Base-by-base conservation (phyloP, 768 basidiomycete species). In the Lactarius hatsudake region DNA sequence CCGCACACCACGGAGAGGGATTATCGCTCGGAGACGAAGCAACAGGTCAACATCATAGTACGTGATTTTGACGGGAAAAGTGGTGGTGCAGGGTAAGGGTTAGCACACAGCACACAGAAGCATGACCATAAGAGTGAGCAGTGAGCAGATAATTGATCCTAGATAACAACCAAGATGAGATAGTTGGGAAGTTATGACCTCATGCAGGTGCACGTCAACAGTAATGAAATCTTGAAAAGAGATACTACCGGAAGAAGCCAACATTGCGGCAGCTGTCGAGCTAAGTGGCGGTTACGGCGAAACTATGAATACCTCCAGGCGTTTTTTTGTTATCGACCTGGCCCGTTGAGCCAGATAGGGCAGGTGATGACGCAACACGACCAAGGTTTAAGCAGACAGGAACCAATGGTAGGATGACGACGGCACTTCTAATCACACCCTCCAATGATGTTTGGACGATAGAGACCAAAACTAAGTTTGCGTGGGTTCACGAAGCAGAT, bases 281-380 rank as follows among this genome's bases (percentile, higher is more conserved):
- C 26, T 45, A 36, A 64, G 17, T 42, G 17, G 32, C 38, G 23
- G 26, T 55, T 56, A 59, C 58, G 51, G 62, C 53, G 54, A 48
- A 64, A 28, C 38, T 23, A 61, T 56, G 67, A 68, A 32, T 23
- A 56, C 59, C 62, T 68, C 53, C n/a, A 64, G 59, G 62, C 62
- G 32, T 30, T 30, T 30, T 30, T 30, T 30, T 30, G 30, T 64
- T 40, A 64, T 64, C 59, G 32, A 59, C 62, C 53, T 61, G 62
- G 12, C n/a, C 55, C 23, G 66, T 54, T n/a, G 40, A n/a, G 53
- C 62, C 32, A 40, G 63, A 68, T 68, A 60, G 54, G 67, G 67
- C 26, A 64, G 36, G 54, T 20, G 53, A 64, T 68, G 67, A 68
- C 67, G 67, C 67, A 67, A 60, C 40, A 30, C 26, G 34, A 28